Conservation (phyloP, 257 asterid species). For the Dorcoceras hygrometricum region DNA sequence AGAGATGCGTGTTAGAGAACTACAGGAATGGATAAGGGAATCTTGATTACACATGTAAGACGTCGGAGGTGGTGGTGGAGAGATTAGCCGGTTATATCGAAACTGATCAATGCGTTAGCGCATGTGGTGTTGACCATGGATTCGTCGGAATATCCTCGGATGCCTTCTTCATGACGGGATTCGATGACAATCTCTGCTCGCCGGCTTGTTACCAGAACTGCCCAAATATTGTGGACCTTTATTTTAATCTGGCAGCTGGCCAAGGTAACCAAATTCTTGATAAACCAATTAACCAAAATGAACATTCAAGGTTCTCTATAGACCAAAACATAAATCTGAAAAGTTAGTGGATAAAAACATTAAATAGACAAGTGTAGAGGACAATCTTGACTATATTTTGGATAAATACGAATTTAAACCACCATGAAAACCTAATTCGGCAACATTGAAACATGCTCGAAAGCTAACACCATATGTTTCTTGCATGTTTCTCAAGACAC, state of each 20-base stretch:
- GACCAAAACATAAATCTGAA: too few species aligned
- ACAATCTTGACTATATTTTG: too few species aligned
- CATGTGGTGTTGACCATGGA: slow-evolving; percentile 33
- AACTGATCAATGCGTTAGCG: slow-evolving; percentile 26
- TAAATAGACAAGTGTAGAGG: too few species aligned
- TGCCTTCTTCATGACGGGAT: slow-evolving; percentile 24
- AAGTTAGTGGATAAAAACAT: too few species aligned
- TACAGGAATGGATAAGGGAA: slow-evolving; percentile 7
- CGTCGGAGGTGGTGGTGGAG: slow-evolving; percentile 26
- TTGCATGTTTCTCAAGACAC: too few species aligned
- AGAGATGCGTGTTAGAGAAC: slow-evolving; percentile 24
- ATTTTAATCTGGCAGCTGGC: slow-evolving; percentile 34
- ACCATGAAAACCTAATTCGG: too few species aligned
- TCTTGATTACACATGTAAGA: slow-evolving; percentile 20
- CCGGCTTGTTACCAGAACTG: slow-evolving; percentile 32
- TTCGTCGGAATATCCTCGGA: slow-evolving; percentile 31
- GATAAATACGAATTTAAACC: too few species aligned
- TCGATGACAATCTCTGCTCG: slow-evolving; percentile 25
- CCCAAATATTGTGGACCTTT: slow-evolving; percentile 32
- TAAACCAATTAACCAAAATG: too few species aligned
- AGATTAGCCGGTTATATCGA: slow-evolving; percentile 28
- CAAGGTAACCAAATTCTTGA: slow-evolving; percentile 20
- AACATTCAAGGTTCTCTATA: too few species aligned
- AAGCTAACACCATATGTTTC: too few species aligned
- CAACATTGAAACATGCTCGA: too few species aligned